Evolutionary conservation across 2,329 filamentous ascomycete genomes (phyloP).

Genomic region (Colletotrichum euphorbiae): DNA sequence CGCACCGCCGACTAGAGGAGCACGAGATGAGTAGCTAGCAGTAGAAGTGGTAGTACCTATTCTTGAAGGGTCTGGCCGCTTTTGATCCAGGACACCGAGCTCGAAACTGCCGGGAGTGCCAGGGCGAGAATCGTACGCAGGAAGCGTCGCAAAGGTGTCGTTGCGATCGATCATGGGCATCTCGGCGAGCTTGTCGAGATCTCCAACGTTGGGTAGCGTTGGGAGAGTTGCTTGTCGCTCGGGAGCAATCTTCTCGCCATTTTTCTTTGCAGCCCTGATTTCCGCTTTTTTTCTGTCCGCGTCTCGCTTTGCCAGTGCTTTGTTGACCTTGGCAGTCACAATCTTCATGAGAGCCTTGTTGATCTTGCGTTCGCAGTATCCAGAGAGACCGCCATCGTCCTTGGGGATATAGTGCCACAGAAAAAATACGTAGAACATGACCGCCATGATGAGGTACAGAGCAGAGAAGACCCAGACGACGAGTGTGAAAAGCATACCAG

Average conservation of each 20-base stretch:
- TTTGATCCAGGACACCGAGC: conserved; percentile 64
- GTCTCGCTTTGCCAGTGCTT: conserved; percentile 84
- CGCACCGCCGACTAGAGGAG: conserved; percentile 70
- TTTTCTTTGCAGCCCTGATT: conserved; percentile 63
- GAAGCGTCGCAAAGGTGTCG: conserved; percentile 72
- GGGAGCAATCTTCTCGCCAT: conserved; percentile 60
- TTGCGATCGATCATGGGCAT: conserved; percentile 71
- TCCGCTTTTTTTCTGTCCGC: conserved; percentile 66
- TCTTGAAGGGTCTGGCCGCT: conserved; percentile 58
- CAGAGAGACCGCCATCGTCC: conserved; percentile 81
- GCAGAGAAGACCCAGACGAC: conserved; percentile 89
- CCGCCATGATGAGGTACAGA: conserved; percentile 78
- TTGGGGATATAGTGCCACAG: conserved; percentile 92
- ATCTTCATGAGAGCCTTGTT: conserved; percentile 87
- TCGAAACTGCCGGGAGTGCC: conserved; percentile 65
- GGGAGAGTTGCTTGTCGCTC: conserved; percentile 77
- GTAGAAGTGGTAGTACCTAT: conserved; percentile 67
- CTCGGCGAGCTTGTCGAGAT: conserved; percentile 63
- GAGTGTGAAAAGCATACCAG: conserved; percentile 92
- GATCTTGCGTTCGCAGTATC: conserved; percentile 92
- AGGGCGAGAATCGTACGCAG: conserved; percentile 71
- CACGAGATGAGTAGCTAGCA: conserved; percentile 72
- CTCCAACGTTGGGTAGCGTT: conserved; percentile 61
- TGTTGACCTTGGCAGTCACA: conserved; percentile 87
- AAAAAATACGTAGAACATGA: conserved; percentile 86